Percentiles rank a stretch among this genome's conserved stretches.
phyloP scores from a whole-genome alignment of 805 yeast genomes.

The Wilhelminamyces savonicus region DNA sequence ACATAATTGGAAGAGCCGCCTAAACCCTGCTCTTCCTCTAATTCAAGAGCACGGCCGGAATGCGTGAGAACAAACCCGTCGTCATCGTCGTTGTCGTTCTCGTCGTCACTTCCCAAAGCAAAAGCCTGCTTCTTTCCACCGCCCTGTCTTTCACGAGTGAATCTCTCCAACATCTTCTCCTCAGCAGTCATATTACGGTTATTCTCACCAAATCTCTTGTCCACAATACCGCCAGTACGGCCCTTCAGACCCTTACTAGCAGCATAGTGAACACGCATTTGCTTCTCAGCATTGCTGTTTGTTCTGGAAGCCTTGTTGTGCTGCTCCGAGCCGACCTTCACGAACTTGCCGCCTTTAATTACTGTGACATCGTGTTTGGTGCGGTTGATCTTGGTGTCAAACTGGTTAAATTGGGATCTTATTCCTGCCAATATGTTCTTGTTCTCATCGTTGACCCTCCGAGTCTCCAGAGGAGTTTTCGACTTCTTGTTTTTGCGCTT shows the following conservation, averaged over 20 bases:
- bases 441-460: constrained; percentile 58
- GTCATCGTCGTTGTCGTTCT: constrained; percentile 46
- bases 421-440: constrained; percentile 48
- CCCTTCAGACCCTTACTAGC: constrained; percentile 57
- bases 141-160: constrained; percentile 77
- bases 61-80: constrained; percentile 62
- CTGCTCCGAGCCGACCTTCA: constrained; percentile 34
- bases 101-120: constrained; percentile 67
- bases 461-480: constrained; percentile 52
- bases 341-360: constrained; percentile 37
- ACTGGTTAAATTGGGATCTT: constrained; percentile 83
- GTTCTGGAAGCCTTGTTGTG: constrained; percentile 27
- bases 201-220: constrained; percentile 89
- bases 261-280: constrained; percentile 67
- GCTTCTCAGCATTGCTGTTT: constrained; percentile 37
- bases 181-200: constrained; percentile 67
- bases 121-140: constrained; percentile 49
- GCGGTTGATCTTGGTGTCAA: constrained; percentile 69
- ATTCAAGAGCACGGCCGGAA: constrained; percentile 58
- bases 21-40: constrained; percentile 24
- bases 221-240: constrained; percentile 72
- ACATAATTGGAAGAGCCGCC: constrained; percentile 23
- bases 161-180: constrained; percentile 92
- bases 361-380: constrained; percentile 50
- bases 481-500: constrained; percentile 49